Percentiles rank a stretch among this genome's conserved stretches.
Evolutionary conservation across 441 rosid species (phyloP).

Genomic region (Aquilaria agallochum): DNA sequence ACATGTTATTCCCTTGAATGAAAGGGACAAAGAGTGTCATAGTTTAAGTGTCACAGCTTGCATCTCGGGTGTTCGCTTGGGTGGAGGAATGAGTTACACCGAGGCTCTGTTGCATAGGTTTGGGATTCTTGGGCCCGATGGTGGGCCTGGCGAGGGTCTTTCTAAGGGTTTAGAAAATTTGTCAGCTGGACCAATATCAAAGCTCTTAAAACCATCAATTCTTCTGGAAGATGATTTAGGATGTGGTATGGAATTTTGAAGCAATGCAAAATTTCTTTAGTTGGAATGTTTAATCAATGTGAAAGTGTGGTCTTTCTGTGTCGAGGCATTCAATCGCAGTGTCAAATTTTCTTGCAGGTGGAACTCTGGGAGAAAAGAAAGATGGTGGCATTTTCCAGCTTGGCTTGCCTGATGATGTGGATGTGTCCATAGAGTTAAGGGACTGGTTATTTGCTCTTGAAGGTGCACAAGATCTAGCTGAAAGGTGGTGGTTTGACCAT

Average conservation of each 20-base stretch:
- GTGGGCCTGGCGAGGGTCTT: conserved; percentile 90
- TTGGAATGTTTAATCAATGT: conserved; percentile 2
- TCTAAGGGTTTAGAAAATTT: conserved; percentile 78
- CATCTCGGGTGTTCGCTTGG: conserved; percentile 78
- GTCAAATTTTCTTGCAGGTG: conserved; percentile 30
- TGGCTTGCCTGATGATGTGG: conserved; percentile 83
- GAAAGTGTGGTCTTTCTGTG: conserved; percentile 7
- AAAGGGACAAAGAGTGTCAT: conserved; percentile 78
- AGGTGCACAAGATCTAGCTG: conserved; percentile 69
- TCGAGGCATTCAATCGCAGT: conserved; percentile 9
- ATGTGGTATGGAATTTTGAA: conserved; percentile 39
- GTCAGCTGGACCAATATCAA: conserved; percentile 83
- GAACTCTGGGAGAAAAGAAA: conserved; percentile 38
- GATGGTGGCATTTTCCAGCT: conserved; percentile 50
- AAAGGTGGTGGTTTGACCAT: conserved; percentile 45
- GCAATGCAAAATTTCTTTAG: background rate
- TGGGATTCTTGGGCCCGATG: conserved; percentile 86
- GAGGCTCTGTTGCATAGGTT: conserved; percentile 54
- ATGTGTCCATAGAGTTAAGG: conserved; percentile 68
- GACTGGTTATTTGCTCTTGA: conserved; percentile 98
- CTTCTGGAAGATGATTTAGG: conserved; percentile 43
- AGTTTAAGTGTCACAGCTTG: conserved; percentile 76
- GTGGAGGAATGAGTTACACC: conserved; percentile 87
- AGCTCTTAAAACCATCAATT: conserved; percentile 69
- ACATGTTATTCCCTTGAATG: conserved; percentile 85